phyloP scores from a whole-genome alignment of 352 stramenopile genomes.

The Phytophthora colocasiae region DNA sequence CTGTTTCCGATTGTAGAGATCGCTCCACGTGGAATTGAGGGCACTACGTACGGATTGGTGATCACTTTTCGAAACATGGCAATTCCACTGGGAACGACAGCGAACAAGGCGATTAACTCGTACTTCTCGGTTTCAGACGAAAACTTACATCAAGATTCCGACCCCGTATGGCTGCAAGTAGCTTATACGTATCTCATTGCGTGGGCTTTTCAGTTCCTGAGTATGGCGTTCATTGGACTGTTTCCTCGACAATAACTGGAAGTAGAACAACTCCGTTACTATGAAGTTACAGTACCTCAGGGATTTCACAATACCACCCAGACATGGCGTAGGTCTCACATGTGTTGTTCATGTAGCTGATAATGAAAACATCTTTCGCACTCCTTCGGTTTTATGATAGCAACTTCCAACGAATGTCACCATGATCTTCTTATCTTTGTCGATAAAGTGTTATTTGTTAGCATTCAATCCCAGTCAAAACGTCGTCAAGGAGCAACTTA shows the following conservation, averaged over 20 bases:
- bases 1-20: conserved; percentile 69
- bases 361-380: no score
- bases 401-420: no score
- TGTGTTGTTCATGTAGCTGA: no score
- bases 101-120: conserved; percentile 52
- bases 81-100: conserved; percentile 48
- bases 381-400: no score
- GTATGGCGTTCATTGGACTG: conserved; percentile 50
- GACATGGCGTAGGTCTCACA: no score
- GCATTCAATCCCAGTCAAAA: no score
- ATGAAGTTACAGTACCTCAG: conserved; percentile 59
- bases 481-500: no score
- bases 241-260: conserved; percentile 68
- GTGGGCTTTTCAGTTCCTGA: conserved; percentile 53
- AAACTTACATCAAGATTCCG: neutral
- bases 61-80: conserved; percentile 73
- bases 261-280: conserved; percentile 66
- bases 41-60: conserved; percentile 66
- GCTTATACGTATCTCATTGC: conserved; percentile 59
- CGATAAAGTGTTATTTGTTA: no score
- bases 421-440: no score
- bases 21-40: conserved; percentile 64
- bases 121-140: conserved; percentile 47
- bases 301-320: neutral
- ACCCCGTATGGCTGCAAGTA: conserved; percentile 47